Evolutionary conservation across 1,284 basidiomycete genomes (phyloP).

Genomic region (Microbotryomycetes sp.): DNA sequence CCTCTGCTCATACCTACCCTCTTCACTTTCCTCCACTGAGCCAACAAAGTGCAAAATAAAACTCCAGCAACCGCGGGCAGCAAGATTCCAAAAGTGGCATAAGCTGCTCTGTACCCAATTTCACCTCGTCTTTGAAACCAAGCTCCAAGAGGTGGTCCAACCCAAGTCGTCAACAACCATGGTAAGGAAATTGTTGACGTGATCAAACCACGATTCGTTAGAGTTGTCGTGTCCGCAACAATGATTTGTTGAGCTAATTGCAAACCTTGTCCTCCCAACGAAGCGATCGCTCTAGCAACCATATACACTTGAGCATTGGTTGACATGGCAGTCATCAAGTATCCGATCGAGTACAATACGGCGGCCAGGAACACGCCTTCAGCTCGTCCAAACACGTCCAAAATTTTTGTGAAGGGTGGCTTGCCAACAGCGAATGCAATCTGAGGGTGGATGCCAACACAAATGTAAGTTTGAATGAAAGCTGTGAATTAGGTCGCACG

Average conservation of each 20-base stretch:
- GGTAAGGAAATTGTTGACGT: constrained; percentile 38
- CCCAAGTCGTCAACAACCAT: constrained; percentile 39
- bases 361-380: constrained; percentile 38
- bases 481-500: not conserved
- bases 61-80: constrained; percentile 35
- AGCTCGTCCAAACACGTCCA: constrained; percentile 40
- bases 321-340: constrained; percentile 32
- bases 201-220: constrained; percentile 37
- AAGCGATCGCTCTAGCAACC: constrained; percentile 32
- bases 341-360: constrained; percentile 35
- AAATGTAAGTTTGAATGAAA: not conserved
- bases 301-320: constrained; percentile 32
- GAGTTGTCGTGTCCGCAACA: constrained; percentile 39
- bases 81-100: constrained; percentile 36
- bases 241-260: constrained; percentile 39
- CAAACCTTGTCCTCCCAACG: constrained; percentile 38
- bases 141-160: constrained; percentile 37
- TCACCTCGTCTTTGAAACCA: constrained; percentile 35
- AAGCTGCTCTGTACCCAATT: constrained; percentile 36
- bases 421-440: constrained; percentile 39
- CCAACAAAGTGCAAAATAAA: constrained; percentile 26
- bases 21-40: constrained; percentile 28
- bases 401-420: constrained; percentile 39
- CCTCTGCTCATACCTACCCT: constrained; percentile 11
- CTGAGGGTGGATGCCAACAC: constrained; percentile 6